Percentiles rank a stretch among this genome's conserved stretches.
These are phyloP conservation scores for Populus hybrid DNA, from an alignment of 441 rosid species.

Conservation along the genomic window DNA sequence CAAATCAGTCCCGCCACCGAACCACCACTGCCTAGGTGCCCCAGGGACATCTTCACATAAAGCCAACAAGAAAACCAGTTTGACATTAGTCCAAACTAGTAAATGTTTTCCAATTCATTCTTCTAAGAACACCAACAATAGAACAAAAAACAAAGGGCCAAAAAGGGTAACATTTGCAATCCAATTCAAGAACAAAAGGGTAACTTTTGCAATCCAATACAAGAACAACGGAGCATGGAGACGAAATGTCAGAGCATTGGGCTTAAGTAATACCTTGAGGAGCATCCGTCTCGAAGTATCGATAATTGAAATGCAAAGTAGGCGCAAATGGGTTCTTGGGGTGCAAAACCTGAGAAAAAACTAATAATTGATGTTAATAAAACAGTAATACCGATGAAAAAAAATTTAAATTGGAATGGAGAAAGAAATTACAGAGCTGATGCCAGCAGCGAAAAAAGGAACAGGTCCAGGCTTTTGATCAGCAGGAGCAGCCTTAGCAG, in stretches of 20 bases:
- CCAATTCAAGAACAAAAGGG: not conserved
- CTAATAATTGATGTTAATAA: no score
- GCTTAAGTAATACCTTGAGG: slow-evolving; percentile 57
- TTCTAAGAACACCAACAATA: not conserved
- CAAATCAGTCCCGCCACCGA: slow-evolving; percentile 98
- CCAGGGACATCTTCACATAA: slow-evolving; percentile 71
- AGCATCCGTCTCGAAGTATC: slow-evolving; percentile 96
- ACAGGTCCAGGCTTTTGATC: slow-evolving; percentile 83
- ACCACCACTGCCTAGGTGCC: slow-evolving; percentile 99
- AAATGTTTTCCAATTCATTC: not conserved
- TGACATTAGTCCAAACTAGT: not conserved
- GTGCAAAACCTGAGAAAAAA: slow-evolving; percentile 67
- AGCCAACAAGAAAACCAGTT: slow-evolving; percentile 2
- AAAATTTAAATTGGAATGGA: not conserved
- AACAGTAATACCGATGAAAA: not conserved
- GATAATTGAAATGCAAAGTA: slow-evolving; percentile 90
- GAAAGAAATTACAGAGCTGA: slow-evolving; percentile 66
- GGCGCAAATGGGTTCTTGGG: slow-evolving; percentile 98
- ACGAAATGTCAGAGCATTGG: not conserved
- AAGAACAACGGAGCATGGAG: not conserved
- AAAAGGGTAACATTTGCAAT: not conserved
- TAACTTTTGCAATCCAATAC: not conserved
- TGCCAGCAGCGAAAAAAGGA: slow-evolving; percentile 94
- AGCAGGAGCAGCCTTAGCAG: slow-evolving; percentile 67
- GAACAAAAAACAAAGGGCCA: not conserved